Evolutionary conservation across 116 monocot genomes (phyloP).

Genomic region (Papilionanthe hybrid): DNA sequence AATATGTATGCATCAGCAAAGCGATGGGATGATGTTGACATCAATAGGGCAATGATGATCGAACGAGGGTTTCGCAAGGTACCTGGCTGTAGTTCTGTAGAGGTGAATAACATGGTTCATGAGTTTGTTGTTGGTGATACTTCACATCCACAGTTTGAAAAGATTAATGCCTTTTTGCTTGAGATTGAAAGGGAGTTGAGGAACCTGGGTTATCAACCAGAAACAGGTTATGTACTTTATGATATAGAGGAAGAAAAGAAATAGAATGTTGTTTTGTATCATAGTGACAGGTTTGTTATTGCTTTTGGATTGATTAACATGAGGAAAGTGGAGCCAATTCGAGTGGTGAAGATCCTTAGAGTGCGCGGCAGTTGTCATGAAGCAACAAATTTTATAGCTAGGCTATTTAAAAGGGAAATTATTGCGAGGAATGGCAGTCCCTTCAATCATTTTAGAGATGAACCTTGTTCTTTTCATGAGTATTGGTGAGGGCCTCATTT

Average conservation of each 20-base stretch:
- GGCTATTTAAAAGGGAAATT: slow-evolving; percentile 50
- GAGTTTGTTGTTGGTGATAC: slow-evolving; percentile 61
- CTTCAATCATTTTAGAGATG: slow-evolving; percentile 75
- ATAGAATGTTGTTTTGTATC: slow-evolving; percentile 2
- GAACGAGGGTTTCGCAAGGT: slow-evolving; percentile 40
- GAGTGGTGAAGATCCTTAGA: slow-evolving; percentile 73
- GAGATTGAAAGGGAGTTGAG: slow-evolving; percentile 36
- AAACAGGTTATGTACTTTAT: slow-evolving; percentile 14
- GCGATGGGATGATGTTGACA: slow-evolving; percentile 53
- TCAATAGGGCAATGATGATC: slow-evolving; percentile 43
- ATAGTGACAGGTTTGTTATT: slow-evolving; percentile 8
- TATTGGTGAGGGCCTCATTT: background rate
- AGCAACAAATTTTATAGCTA: slow-evolving; percentile 49
- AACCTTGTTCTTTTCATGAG: slow-evolving; percentile 35
- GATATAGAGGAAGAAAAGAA: slow-evolving; percentile 21
- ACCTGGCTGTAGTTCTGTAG: slow-evolving; percentile 61
- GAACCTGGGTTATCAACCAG: slow-evolving; percentile 34
- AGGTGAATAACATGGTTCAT: slow-evolving; percentile 50
- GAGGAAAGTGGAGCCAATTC: slow-evolving; percentile 44
- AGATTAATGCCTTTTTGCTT: slow-evolving; percentile 32
- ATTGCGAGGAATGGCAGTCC: slow-evolving; percentile 60
- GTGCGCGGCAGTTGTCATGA: slow-evolving; percentile 64
- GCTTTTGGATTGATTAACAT: slow-evolving; percentile 50
- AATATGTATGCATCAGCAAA: slow-evolving; percentile 49
- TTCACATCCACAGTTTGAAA: slow-evolving; percentile 34